Evolutionary conservation across 768 basidiomycete genomes (phyloP), one percentile per base, ranked within the genome.

Genomic region (Kwoniella dendrophila): DNA sequence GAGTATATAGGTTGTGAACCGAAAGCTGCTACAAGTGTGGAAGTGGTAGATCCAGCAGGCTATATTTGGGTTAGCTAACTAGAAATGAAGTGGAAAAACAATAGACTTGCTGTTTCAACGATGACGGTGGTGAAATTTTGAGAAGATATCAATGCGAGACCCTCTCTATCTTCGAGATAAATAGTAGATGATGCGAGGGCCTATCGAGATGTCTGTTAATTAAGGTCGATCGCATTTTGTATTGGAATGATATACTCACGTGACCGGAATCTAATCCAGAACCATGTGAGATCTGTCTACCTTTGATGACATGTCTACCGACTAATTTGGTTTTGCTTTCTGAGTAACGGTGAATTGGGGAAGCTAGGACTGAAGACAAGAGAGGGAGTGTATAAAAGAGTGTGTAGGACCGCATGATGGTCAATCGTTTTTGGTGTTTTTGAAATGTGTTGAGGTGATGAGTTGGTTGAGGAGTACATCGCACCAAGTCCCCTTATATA

Each of bases 1-100:
- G 47, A 45, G 51, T 54, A 61, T 29, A 54, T 53, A 24, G 59
- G 59, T 40, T 61, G 59, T 36, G 47, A 30, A n/a, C 59, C 59
- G 51, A 50, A 61, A 29, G 51, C 59, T 14, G 59, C 59, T 12
- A 61, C 27, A 3, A 61, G 29, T n/a, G 59, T 61, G 8, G 51
- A 29, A n/a, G 22, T 41, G n/a, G 26, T 24, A 10, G 51, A 44
- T 20, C 22, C 30, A 10, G 43, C 44, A n/a, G 59, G 51, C 59
- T 61, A 40, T 16, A n/a, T 4, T 59, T 12, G 8, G 14, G 22
- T 14, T 50, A 14, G 20, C 49, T 24, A 27, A 27, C 40, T 10
- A 43, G 26, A 33, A 30, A n/a, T 24, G n/a, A 29, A 20, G 3
- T n/a, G 14, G 33, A 26, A 20, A 14, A 1, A 29, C 1, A 36